Evolutionary conservation across 2,329 filamentous ascomycete genomes (phyloP), one percentile per base, ranked within the genome.

Genomic region (Paraphaeosphaeria sporulosa): DNA sequence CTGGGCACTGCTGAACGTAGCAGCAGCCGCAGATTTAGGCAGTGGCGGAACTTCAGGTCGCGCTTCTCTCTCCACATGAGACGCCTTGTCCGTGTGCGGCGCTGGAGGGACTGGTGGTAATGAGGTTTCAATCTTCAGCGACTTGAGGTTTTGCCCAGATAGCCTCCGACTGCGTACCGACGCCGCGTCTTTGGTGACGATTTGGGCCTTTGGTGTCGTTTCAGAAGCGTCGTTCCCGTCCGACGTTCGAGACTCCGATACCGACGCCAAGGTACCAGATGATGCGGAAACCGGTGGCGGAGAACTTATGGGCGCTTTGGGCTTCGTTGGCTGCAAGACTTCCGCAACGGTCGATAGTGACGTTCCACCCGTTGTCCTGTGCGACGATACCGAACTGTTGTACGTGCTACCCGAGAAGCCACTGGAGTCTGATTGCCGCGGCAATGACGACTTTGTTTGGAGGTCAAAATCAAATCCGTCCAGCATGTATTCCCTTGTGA

Each of bases 71-170:
- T 71, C 70, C 50, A 69, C 61, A n/a, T 70, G 61, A 17, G 65
- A 60, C 52, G 71, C 71, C 63, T 75, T 76, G 60, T 77, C 75
- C 21, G 75, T 76, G 47, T 77, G 70, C 34, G 74, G 73, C 21
- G 67, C 73, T 30, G 72, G 64, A 50, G 68, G 66, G 30, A 76
- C 70, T 12, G 76, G 77, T 53, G 75, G 79, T 51, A 78, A 65
- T 12, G 77, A 80, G 12, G 93, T 97, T 76, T 97, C 92, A 58
- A 98, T 97, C 79, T 93, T 96, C 53, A 98, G 82, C 71, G 94
- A 91, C 74, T 91, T 94, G 15, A 86, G 81, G 69, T 92, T 92
- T 68, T 92, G 89, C 8, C 90, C 91, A 3, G 94, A 97, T 34
- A 96, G 80, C 63, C 94, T 87, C 61, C 94, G 86, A 68, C 86